A percentile compares a stretch with the other conserved stretches of the same genome.
phyloP scores from a whole-genome alignment of 192 early-diverging fungal genomes.

The Funneliformis mosseae region DNA sequence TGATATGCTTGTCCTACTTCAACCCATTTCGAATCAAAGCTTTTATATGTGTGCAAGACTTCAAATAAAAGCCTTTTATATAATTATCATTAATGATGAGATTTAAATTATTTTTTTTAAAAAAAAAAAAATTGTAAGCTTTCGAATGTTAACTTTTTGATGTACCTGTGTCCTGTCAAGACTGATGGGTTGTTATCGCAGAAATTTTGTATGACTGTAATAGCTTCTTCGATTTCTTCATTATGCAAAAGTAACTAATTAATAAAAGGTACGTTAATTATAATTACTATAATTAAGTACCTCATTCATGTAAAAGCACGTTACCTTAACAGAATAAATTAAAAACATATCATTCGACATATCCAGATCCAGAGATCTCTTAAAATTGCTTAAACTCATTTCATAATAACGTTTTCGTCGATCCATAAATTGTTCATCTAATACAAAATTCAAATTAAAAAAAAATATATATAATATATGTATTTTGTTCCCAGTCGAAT shows the following conservation, averaged over 20 bases:
- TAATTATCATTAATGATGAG: background rate
- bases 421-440: background rate
- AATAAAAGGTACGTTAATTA: background rate
- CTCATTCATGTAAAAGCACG: background rate
- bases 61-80: conserved; percentile 22
- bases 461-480: too few relatives aligned
- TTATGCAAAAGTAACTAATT: background rate
- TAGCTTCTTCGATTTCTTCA: conserved; percentile 1
- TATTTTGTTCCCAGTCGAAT: background rate
- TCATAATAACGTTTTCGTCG: background rate
- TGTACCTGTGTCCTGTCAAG: conserved; percentile 7
- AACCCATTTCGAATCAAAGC: conserved; percentile 11
- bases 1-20: conserved; percentile 17
- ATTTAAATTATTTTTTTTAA: too few relatives aligned
- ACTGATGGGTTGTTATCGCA: background rate
- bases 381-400: background rate
- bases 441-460: background rate
- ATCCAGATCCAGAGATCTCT: conserved; percentile 5
- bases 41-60: conserved; percentile 11
- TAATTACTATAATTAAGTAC: background rate
- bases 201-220: background rate
- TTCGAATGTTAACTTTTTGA: background rate
- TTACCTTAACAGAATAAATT: conserved; percentile 9
- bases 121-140: too few relatives aligned
- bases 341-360: conserved; percentile 26